These are phyloP conservation scores for Ascocoryne sarcoides DNA, from an alignment of 2,329 filamentous ascomycete genomes.

Conservation along the genomic window DNA sequence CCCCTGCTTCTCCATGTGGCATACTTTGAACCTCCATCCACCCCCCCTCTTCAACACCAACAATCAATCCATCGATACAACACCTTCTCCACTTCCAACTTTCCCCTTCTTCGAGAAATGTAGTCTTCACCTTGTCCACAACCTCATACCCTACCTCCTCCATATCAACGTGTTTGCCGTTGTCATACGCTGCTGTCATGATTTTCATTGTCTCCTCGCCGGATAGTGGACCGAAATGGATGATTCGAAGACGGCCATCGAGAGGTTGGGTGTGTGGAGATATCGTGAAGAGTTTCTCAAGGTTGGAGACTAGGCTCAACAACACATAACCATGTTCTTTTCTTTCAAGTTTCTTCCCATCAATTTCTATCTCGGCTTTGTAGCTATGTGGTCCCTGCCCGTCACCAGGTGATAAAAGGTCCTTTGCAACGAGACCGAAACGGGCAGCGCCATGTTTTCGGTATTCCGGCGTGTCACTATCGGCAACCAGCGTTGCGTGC, in stretches of 20 bases:
- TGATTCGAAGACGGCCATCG: conserved; percentile 60
- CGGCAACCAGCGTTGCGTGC: conserved; percentile 80
- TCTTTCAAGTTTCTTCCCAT: conserved; percentile 29
- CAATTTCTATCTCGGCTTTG: conserved; percentile 37
- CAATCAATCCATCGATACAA: conserved; percentile 87
- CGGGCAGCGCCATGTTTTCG: conserved; percentile 67
- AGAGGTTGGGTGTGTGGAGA: conserved; percentile 64
- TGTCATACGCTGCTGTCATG: conserved; percentile 58
- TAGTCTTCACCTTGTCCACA: conserved; percentile 58
- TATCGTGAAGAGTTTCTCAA: conserved; percentile 76
- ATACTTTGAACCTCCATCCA: conserved; percentile 70
- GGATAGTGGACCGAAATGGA: conserved; percentile 54
- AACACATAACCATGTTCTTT: conserved; percentile 67
- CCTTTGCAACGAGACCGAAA: conserved; percentile 76
- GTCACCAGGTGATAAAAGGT: conserved; percentile 53
- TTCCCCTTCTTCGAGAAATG: conserved; percentile 62
- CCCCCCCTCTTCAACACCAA: conserved; percentile 61
- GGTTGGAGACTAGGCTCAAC: conserved; percentile 65
- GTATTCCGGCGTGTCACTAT: conserved; percentile 79
- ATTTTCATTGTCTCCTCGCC: conserved; percentile 57
- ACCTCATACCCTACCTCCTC: conserved; percentile 61
- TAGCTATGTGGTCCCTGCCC: conserved; percentile 47
- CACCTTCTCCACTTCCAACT: conserved; percentile 65
- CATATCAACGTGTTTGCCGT: conserved; percentile 46
- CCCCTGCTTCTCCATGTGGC: too few relatives aligned